phyloP scores from a whole-genome alignment of 2,329 filamentous ascomycete species.

The Ophiostoma pallidulum region DNA sequence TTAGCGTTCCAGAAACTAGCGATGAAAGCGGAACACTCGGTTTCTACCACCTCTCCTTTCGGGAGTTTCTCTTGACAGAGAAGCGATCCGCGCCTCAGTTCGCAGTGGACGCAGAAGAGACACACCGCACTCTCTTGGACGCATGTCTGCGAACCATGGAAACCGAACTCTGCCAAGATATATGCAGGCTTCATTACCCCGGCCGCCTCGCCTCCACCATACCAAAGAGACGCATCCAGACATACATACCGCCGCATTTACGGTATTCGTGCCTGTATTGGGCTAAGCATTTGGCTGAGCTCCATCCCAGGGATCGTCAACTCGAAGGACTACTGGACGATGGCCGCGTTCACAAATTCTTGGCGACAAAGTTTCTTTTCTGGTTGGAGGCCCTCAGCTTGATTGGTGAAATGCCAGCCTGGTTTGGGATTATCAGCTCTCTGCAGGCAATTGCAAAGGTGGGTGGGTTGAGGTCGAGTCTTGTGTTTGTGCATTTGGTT shows the following conservation, averaged over 20 bases:
- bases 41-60: constrained; percentile 3
- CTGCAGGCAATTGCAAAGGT: too few relatives aligned
- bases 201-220: neutral
- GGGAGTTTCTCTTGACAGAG: neutral
- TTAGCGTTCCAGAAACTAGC: neutral
- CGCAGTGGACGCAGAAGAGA: neutral
- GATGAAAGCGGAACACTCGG: neutral
- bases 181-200: neutral
- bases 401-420: neutral
- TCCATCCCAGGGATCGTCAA: neutral
- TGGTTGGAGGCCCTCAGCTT: neutral
- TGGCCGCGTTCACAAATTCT: neutral
- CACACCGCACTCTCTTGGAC: neutral
- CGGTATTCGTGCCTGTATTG: neutral
- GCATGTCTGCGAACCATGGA: neutral
- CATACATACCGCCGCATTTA: neutral
- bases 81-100: neutral
- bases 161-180: neutral
- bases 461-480: too few relatives aligned
- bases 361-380: neutral
- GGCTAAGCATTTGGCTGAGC: neutral
- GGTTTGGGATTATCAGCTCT: neutral
- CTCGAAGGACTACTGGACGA: neutral
- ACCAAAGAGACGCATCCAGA: neutral
- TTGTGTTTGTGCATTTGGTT: too few relatives aligned